Evolutionary conservation across 257 asterid species (phyloP).

Genomic region (Rubia yunnanensis): DNA sequence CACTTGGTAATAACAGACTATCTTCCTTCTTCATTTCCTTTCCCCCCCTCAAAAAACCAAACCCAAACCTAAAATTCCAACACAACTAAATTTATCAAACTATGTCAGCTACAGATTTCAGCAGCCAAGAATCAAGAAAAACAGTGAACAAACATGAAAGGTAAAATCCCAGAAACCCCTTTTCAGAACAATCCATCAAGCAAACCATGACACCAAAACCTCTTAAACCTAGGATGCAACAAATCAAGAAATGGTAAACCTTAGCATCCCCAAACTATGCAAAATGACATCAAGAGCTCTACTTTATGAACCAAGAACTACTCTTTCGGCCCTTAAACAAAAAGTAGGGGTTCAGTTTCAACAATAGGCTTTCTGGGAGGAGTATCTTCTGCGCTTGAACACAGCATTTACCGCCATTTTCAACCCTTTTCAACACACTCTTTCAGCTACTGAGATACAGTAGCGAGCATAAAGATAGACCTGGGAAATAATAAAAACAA

Average conservation of each 20-base stretch:
- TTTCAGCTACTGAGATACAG: background rate
- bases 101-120: slow-evolving; percentile 18
- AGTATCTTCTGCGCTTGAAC: slow-evolving; percentile 52
- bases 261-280: slow-evolving; percentile 20
- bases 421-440: background rate
- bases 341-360: slow-evolving; percentile 16
- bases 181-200: slow-evolving; percentile 25
- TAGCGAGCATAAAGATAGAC: background rate
- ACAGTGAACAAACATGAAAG: slow-evolving; percentile 15
- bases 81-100: slow-evolving; percentile 17
- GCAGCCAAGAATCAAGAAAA: slow-evolving; percentile 14
- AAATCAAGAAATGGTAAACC: background rate
- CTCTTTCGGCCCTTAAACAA: background rate
- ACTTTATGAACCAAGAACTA: slow-evolving; percentile 10
- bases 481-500: background rate
- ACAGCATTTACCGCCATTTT: slow-evolving; percentile 42
- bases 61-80: slow-evolving; percentile 24
- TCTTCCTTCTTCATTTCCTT: slow-evolving; percentile 68
- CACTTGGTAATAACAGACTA: slow-evolving; percentile 72
- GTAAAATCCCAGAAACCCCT: slow-evolving; percentile 11
- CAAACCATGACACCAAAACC: slow-evolving; percentile 4
- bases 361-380: slow-evolving; percentile 56
- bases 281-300: slow-evolving; percentile 38
- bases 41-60: slow-evolving; percentile 24
- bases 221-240: slow-evolving; percentile 1